Conservation (phyloP, 1,139 yeast genomes). For the Saccharomyces hybrid region DNA sequence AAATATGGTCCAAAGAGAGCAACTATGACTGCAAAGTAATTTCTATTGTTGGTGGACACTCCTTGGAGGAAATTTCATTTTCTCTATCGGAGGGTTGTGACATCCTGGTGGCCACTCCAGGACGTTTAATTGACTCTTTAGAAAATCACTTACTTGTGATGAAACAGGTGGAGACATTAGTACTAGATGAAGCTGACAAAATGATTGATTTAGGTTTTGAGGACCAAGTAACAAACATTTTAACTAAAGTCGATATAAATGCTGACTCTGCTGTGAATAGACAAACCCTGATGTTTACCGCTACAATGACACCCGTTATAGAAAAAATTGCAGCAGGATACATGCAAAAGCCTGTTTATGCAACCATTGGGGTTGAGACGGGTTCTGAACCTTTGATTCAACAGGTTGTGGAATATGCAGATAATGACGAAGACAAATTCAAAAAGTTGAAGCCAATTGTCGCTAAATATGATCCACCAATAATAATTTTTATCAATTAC, state of each 20-base stretch:
- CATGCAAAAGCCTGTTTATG: constrained; percentile 51
- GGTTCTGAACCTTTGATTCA: constrained; percentile 28
- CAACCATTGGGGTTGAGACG: constrained; percentile 58
- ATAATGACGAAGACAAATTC: constrained; percentile 47
- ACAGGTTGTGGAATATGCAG: constrained; percentile 35
- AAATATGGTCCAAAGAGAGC: constrained; percentile 33
- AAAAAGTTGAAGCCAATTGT: constrained; percentile 13
- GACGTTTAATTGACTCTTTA: constrained; percentile 72
- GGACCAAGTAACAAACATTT: constrained; percentile 57
- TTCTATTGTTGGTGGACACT: constrained; percentile 85
- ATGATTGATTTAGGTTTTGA: constrained; percentile 96
- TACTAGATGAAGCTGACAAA: constrained; percentile 88
- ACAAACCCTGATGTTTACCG: constrained; percentile 85
- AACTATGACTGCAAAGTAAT: constrained; percentile 39
- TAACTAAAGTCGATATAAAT: constrained; percentile 35
- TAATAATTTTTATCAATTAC: constrained; percentile 75
- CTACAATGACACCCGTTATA: constrained; percentile 76
- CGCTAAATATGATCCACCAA: constrained; percentile 40
- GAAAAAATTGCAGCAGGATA: constrained; percentile 59
- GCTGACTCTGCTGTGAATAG: constrained; percentile 35
- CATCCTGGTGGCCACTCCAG: constrained; percentile 88
- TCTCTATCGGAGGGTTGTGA: constrained; percentile 63
- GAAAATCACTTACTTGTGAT: constrained; percentile 58
- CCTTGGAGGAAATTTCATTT: constrained; percentile 63
- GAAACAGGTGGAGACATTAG: constrained; percentile 55